Evolutionary conservation across 129 eudicot species (phyloP), one percentile per base, ranked within the genome.

Genomic region (Tagetes patula): DNA sequence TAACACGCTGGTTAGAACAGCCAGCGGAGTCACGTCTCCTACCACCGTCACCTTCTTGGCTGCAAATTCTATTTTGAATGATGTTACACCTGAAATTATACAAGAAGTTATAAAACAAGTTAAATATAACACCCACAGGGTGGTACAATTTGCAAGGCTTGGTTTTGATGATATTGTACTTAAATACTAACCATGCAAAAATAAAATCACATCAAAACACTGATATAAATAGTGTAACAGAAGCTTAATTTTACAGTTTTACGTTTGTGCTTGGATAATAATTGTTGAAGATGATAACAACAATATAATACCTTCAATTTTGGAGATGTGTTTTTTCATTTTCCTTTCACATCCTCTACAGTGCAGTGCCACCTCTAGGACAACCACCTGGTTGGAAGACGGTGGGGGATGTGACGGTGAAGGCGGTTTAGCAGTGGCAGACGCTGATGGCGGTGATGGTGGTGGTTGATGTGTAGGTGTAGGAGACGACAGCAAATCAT

Each of bases 271-370:
- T 20, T 20, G 27, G 27, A 20, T 20, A 0, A 52, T 42, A 42
- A 6, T 56, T 59, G 11, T 2, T 9, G 10, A 8, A 8, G 10
- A 46, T 6, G 7, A 8, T 39, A 49, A 67, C 3, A 14, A n/a
- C n/a, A n/a, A n/a, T n/a, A n/a, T n/a, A 43, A 39, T 45, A 92
- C 97, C 96, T 87, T 86, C 79, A 84, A 95, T 88, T 84, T 84
- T 83, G 64, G 97, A 90, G 69, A 95, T 79, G 54, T 95, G 99
- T 70, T 95, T 95, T 68, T 84, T 85, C 97, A 95, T 86, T 72
- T 95, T 95, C 72, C 87, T 86, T 75, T 90, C 99, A 52, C 99
- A 95, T 13, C 99, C 99, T 88, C 82, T 91, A 85, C 99, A 95
- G 82, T 95, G 99, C 65, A 95, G 78, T 37, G 99, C 91, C 64